Conservation (phyloP, 495 filamentous ascomycete species). For the Penicillium samsonianum region DNA sequence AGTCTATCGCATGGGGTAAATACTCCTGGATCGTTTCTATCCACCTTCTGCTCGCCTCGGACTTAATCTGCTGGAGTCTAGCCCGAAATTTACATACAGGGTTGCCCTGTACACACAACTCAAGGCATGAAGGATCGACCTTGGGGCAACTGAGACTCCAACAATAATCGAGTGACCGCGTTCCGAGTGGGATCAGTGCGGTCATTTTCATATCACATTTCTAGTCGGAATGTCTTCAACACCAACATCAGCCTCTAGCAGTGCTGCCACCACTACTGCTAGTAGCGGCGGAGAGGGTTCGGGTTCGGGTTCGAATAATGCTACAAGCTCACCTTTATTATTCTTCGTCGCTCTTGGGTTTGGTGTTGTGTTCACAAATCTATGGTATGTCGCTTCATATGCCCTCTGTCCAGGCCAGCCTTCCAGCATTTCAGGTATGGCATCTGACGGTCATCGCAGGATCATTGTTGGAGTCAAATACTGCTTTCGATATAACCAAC, state of each 20-base stretch:
- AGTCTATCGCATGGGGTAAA: not conserved
- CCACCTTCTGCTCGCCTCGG: not conserved
- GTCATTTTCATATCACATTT: not conserved
- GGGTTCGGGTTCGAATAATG: constrained; percentile 15
- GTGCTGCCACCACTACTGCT: constrained; percentile 27
- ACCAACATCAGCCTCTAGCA: constrained; percentile 24
- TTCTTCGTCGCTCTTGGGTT: constrained; percentile 98
- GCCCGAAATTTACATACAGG: not conserved
- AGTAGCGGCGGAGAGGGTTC: constrained; percentile 6
- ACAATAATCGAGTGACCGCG: not conserved
- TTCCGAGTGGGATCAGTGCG: not conserved
- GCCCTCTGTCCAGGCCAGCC: constrained; percentile 1
- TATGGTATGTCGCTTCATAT: constrained; percentile 68
- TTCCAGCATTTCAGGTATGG: not conserved
- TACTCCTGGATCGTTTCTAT: not conserved
- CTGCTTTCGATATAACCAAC: constrained; percentile 96
- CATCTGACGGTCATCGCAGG: constrained; percentile 53
- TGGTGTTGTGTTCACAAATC: constrained; percentile 97
- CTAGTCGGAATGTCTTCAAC: constrained; percentile 22
- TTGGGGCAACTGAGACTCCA: not conserved
- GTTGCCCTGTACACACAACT: constrained; percentile 1
- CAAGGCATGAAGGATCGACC: constrained; percentile 8
- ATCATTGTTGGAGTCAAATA: constrained; percentile 99
- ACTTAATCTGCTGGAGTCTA: not conserved
- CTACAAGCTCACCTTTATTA: constrained; percentile 83